These are phyloP conservation scores for Arachnomyces sp. DNA, from an alignment of 2,329 filamentous ascomycete genomes.

Conservation along the genomic window DNA sequence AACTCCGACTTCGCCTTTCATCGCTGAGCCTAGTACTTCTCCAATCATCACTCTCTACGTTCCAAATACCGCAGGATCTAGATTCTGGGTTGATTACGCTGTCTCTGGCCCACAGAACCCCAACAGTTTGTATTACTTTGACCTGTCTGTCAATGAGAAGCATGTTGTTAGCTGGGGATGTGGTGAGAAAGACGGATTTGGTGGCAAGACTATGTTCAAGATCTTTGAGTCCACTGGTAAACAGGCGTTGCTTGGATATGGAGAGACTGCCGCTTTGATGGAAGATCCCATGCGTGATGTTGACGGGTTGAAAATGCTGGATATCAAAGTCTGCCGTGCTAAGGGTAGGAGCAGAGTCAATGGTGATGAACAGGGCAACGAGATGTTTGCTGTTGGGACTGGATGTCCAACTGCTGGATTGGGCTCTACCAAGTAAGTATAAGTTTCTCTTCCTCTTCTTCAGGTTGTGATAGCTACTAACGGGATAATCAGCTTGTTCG, in stretches of 20 bases:
- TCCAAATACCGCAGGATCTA: constrained; percentile 26
- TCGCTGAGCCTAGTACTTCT: constrained; percentile 17
- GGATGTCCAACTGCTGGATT: too few relatives aligned
- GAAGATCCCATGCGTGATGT: constrained; percentile 5
- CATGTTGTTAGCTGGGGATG: constrained; percentile 38
- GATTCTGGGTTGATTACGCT: constrained; percentile 40
- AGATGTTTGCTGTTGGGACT: too few relatives aligned
- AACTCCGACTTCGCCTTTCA: constrained; percentile 1
- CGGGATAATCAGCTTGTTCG: too few relatives aligned
- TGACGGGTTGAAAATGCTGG: not conserved
- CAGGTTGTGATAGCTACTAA: too few relatives aligned
- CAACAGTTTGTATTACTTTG: constrained; percentile 36
- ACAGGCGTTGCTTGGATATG: not conserved
- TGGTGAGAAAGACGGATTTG: constrained; percentile 34
- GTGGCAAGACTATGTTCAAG: constrained; percentile 39
- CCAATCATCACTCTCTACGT: constrained; percentile 27
- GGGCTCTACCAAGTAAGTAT: too few relatives aligned
- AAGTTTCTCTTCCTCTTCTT: too few relatives aligned
- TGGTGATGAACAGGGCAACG: too few relatives aligned
- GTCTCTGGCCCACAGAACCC: constrained; percentile 17
- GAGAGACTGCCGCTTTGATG: constrained; percentile 18
- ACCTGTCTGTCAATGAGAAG: constrained; percentile 34
- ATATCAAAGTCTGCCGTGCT: too few relatives aligned
- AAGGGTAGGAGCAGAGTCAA: too few relatives aligned
- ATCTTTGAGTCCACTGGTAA: constrained; percentile 19